A percentile compares a stretch with the other conserved stretches of the same genome.
phyloP scores from a whole-genome alignment of 129 eudicot genomes.

The Mikania micrantha region DNA sequence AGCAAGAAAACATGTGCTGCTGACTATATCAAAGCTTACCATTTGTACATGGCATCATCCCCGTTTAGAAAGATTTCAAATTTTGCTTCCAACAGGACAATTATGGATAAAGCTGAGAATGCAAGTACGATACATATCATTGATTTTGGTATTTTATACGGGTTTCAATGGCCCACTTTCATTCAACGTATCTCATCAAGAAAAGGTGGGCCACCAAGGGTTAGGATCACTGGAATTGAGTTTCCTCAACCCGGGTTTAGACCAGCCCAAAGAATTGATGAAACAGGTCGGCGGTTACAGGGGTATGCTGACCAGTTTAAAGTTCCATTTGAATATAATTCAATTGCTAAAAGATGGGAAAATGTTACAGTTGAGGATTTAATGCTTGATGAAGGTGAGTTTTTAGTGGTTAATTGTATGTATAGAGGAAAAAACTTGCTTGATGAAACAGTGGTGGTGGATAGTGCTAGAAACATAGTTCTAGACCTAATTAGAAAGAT shows the following conservation, averaged over 20 bases:
- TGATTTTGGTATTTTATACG: conserved; percentile 88
- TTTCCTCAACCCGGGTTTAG: conserved; percentile 89
- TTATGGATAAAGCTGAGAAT: conserved; percentile 31
- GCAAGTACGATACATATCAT: conserved; percentile 52
- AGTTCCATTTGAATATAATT: conserved; percentile 60
- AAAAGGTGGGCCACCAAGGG: conserved; percentile 54
- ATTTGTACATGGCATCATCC: conserved; percentile 47
- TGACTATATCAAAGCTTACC: conserved; percentile 65
- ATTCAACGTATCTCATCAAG: conserved; percentile 52
- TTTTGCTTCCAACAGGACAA: conserved; percentile 53
- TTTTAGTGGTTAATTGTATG: conserved; percentile 57
- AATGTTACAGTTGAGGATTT: conserved; percentile 55
- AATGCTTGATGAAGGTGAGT: conserved; percentile 49
- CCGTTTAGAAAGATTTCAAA: conserved; percentile 63
- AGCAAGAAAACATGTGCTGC: conserved; percentile 65
- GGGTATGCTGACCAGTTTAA: conserved; percentile 46
- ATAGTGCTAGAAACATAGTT: conserved; percentile 52
- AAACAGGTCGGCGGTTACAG: conserved; percentile 62
- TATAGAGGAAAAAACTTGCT: conserved; percentile 58
- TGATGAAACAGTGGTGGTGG: conserved; percentile 68
- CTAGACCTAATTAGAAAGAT: conserved; percentile 52
- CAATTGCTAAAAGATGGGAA: conserved; percentile 82
- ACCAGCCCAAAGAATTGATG: conserved; percentile 74
- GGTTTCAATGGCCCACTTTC: conserved; percentile 89
- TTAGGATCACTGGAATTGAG: conserved; percentile 79